phyloP scores from a whole-genome alignment of 2,329 filamentous ascomycete species.

The Cladosporium oxysporum region DNA sequence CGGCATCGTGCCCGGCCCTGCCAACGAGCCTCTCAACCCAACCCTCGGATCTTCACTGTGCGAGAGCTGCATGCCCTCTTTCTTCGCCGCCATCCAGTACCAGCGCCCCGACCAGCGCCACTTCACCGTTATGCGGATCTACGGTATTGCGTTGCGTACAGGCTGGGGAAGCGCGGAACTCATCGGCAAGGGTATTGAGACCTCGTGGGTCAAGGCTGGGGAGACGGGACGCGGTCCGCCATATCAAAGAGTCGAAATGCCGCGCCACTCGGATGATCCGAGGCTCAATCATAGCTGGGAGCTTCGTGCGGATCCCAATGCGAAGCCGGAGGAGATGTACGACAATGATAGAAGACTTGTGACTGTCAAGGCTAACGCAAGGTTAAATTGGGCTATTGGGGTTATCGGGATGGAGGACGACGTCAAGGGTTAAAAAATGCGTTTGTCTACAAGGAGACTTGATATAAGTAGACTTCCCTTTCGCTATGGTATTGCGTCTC shows the following conservation, averaged over 20 bases:
- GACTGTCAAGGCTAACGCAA: constrained; percentile 62
- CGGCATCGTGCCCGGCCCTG: constrained; percentile 58
- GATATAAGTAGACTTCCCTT: too few species aligned
- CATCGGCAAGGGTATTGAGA: constrained; percentile 82
- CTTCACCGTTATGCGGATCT: constrained; percentile 74
- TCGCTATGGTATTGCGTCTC: too few species aligned
- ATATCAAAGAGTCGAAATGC: constrained; percentile 55
- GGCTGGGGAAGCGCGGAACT: constrained; percentile 84
- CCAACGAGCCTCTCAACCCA: constrained; percentile 66
- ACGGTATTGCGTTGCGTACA: constrained; percentile 74
- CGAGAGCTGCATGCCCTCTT: constrained; percentile 78
- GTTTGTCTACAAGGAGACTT: too few species aligned
- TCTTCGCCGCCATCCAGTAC: constrained; percentile 84
- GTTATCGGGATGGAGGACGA: constrained; percentile 77
- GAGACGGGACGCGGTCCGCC: constrained; percentile 73
- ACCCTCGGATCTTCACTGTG: constrained; percentile 78
- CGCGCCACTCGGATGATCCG: constrained; percentile 33
- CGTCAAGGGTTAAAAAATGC: constrained; percentile 41
- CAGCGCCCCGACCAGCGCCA: constrained; percentile 69
- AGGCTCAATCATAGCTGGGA: constrained; percentile 37
- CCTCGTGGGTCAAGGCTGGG: constrained; percentile 75
- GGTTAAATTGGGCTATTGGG: constrained; percentile 75
- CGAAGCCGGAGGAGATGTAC: constrained; percentile 29
- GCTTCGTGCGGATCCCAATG: constrained; percentile 29
- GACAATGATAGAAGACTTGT: constrained; percentile 55